Evolutionary conservation across 2,329 filamentous ascomycete genomes (phyloP), one percentile per base, ranked within the genome.

Genomic region (Emergomyces orientalis): DNA sequence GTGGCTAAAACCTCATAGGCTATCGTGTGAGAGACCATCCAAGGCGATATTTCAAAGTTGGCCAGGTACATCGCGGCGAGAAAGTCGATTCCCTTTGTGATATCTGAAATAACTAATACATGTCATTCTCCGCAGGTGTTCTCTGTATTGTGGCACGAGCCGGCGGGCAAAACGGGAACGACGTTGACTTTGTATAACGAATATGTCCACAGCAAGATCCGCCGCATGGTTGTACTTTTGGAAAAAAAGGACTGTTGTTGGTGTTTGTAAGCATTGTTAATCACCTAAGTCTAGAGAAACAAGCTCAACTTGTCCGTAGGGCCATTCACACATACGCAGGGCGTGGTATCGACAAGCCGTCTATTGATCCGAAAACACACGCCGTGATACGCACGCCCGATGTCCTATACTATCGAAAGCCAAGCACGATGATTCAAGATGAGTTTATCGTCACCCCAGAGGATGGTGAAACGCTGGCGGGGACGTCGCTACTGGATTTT

Each of bases 321-420:
- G 71, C 74, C 0, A 75, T 80, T 11, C 70, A 67, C 4, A 80
- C 78, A 0, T 80, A 80, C 59, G 62, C 69, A 4, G 65, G 68
- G 1, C 68, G 72, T 27, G 78, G 75, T 0, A 68, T 75, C 1
- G 64, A 67, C 0, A 80, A 79, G 60, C 59, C 19, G 1, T 75
- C 75, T 0, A 71, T 79, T 3, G 67, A 73, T 32, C 61, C 71
- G 5, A 60, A 62, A 2, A 73, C 75, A 13, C 78, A 80, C 65
- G 69, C 77, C 0, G 66, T 77, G 3, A 71, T 79, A 3, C 73
- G 78, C 60, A 73, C 72, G 67, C 56, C 9, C 30, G 34, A 56
- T 56, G 19, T 22, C 22, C 37, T 4, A 27, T 34, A 11, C 37
- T 17, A 41, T 34, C 8, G 37, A 25, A 41, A 39, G 19, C 32